A percentile compares a stretch with the other conserved stretches of the same genome.
These are phyloP conservation scores for Talaromyces albobiverticillius DNA, from an alignment of 2,329 filamentous ascomycete species.

Conservation along the genomic window DNA sequence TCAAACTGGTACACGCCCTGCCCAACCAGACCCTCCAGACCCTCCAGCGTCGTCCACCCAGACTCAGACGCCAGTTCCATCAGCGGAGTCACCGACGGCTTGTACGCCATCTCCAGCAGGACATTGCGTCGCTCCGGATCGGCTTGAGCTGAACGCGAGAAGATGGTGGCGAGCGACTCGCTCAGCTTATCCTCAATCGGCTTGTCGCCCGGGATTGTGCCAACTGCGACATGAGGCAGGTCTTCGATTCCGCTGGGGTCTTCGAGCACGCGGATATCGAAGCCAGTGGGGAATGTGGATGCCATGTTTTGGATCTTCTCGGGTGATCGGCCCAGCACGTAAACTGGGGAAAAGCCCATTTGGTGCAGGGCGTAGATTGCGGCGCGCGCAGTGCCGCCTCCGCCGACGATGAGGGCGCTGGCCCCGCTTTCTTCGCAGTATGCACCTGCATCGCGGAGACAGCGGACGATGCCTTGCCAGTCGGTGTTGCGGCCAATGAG, in stretches of 20 bases:
- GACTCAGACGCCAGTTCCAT: conserved; percentile 78
- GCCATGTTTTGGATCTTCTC: conserved; percentile 67
- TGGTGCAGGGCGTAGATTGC: conserved; percentile 84
- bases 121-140: conserved; percentile 51
- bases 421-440: conserved; percentile 37
- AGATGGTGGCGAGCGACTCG: conserved; percentile 59
- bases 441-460: conserved; percentile 68
- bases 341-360: conserved; percentile 82
- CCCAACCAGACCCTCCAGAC: conserved; percentile 81
- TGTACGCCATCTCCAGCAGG: conserved; percentile 94
- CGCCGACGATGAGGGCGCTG: conserved; percentile 79
- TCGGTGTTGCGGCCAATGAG: conserved; percentile 92
- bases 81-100: conserved; percentile 75
- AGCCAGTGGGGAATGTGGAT: conserved; percentile 69
- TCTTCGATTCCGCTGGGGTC: conserved; percentile 51
- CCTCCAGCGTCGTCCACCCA: conserved; percentile 80
- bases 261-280: conserved; percentile 66
- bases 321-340: conserved; percentile 75
- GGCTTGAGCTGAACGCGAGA: conserved; percentile 40
- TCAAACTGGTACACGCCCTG: conserved; percentile 84
- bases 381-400: conserved; percentile 86
- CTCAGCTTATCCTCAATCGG: conserved; percentile 72
- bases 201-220: conserved; percentile 84
- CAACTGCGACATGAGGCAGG: conserved; percentile 71
- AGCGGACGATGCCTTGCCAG: conserved; percentile 86